Percentiles rank a stretch among this genome's conserved stretches.
Evolutionary conservation across 176 grass and related monocot species (phyloP).

Genomic region (Melocanna baccifera): DNA sequence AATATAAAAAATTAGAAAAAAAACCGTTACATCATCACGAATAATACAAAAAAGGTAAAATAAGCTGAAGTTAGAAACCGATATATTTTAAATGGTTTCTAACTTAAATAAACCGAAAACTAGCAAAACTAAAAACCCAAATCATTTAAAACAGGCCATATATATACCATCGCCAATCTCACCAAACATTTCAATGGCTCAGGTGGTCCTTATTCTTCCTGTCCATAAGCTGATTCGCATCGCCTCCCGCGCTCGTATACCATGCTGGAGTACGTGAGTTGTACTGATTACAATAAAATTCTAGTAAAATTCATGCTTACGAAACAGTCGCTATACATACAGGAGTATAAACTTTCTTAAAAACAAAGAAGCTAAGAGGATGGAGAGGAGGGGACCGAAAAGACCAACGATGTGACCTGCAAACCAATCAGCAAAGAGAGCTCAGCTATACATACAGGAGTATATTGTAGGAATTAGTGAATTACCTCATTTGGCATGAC

Average conservation of each 20-base stretch:
- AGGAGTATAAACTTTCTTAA: too few relatives aligned
- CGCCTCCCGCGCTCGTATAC: not conserved
- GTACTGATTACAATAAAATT: not conserved
- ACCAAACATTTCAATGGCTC: not conserved
- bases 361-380: not conserved
- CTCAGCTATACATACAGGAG: not conserved
- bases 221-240: not conserved
- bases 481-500: constrained; percentile 32
- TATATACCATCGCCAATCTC: not conserved
- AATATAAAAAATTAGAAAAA: too few relatives aligned
- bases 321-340: not conserved
- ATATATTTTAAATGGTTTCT: too few relatives aligned
- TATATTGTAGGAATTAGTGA: not conserved
- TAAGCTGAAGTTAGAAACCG: too few relatives aligned
- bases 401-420: constrained; percentile 13
- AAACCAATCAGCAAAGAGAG: constrained; percentile 6
- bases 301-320: not conserved
- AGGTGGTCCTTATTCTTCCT: not conserved
- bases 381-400: not conserved
- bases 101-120: too few relatives aligned
- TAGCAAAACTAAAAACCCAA: too few relatives aligned
- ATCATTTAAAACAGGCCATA: too few relatives aligned
- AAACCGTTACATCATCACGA: too few relatives aligned
- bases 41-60: too few relatives aligned
- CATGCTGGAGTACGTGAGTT: not conserved